Conservation (phyloP, 2,329 filamentous ascomycete species). For the Zymoseptoria pseudotritici region DNA sequence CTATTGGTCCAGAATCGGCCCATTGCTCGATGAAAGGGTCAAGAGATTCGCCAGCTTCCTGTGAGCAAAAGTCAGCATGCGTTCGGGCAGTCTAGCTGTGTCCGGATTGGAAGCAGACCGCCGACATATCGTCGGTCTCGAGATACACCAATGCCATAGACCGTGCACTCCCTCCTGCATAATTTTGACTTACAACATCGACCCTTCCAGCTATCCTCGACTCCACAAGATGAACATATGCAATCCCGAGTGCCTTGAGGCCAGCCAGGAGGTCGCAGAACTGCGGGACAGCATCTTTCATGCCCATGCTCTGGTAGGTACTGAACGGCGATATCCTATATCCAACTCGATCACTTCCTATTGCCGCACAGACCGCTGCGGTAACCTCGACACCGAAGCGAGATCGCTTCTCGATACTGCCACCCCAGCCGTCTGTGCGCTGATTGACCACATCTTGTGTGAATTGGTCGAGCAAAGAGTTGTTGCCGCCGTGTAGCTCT, state of each 20-base stretch:
- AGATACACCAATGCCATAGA: slow-evolving; percentile 10
- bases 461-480: slow-evolving; percentile 60
- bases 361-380: slow-evolving; percentile 42
- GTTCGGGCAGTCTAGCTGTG: not conserved
- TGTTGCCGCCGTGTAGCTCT: slow-evolving; percentile 41
- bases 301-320: slow-evolving; percentile 48
- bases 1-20: slow-evolving; percentile 38
- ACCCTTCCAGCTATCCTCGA: slow-evolving; percentile 43
- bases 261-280: slow-evolving; percentile 52
- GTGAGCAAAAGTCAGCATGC: not conserved
- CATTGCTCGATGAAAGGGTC: slow-evolving; percentile 42
- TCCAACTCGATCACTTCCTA: slow-evolving; percentile 48
- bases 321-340: slow-evolving; percentile 55
- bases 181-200: slow-evolving; percentile 23
- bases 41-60: slow-evolving; percentile 26
- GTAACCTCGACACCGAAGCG: slow-evolving; percentile 48
- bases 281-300: slow-evolving; percentile 56
- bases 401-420: slow-evolving; percentile 43
- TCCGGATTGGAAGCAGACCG: not conserved
- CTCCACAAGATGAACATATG: slow-evolving; percentile 58
- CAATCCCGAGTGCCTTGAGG: slow-evolving; percentile 46
- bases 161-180: not conserved
- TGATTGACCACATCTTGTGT: slow-evolving; percentile 51
- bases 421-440: slow-evolving; percentile 44
- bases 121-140: slow-evolving; percentile 21